phyloP scores from a whole-genome alignment of 2,329 filamentous ascomycete genomes.

The Stromatinia cepivora region DNA sequence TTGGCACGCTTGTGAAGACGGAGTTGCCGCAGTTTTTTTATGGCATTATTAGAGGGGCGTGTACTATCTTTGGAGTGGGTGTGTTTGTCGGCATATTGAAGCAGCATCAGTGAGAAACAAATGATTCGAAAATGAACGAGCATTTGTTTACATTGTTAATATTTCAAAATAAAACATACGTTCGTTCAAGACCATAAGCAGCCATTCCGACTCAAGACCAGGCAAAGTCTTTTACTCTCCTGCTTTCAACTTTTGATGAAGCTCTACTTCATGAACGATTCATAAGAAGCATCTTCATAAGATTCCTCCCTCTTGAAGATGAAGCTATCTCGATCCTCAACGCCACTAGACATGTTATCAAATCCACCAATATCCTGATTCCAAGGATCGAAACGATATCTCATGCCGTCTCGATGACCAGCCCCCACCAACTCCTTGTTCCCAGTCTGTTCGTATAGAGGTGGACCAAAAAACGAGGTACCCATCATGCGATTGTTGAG shows the following conservation, averaged over 20 bases:
- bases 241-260: not conserved
- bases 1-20: not conserved
- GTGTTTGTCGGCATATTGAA: not conserved
- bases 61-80: not conserved
- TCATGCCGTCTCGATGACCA: not conserved
- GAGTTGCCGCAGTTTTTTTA: not conserved
- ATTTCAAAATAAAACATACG: not conserved
- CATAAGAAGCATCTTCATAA: not conserved
- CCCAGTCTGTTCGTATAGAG: not conserved
- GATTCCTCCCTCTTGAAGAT: conserved; percentile 2
- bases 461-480: not conserved
- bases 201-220: not conserved
- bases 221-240: not conserved
- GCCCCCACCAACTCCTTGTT: not conserved
- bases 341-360: not conserved
- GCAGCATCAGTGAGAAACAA: not conserved
- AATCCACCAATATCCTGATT: not conserved
- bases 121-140: not conserved
- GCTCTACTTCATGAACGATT: not conserved
- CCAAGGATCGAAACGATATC: conserved; percentile 6
- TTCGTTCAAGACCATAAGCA: not conserved
- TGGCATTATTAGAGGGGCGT: not conserved
- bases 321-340: not conserved
- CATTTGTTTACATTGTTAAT: not conserved
- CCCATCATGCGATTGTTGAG: not conserved